Base-by-base conservation (phyloP, 306 rosid species). In the Malus asiatica region DNA sequence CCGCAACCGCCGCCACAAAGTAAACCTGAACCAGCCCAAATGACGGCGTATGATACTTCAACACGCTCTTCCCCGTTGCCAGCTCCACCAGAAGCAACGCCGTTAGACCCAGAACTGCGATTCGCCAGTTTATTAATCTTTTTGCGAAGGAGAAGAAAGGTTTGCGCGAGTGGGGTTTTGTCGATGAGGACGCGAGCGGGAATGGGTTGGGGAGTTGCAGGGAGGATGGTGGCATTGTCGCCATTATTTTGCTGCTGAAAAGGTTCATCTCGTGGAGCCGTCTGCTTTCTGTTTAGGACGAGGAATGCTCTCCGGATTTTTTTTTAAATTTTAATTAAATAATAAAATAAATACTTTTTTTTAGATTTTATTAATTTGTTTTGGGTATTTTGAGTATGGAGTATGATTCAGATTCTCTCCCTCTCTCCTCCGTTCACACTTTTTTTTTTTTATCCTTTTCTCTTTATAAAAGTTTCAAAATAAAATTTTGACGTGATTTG, bases 31-130 rank as follows among this genome's bases (percentile, higher is more conserved):
- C 65, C 19, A 95, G 73, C 4, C 92, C 71, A 44, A 86, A 84
- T 27, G 93, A 15, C 3, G 97, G 93, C 62, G 96, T 68, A 73
- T 95, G 98, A 52, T 84, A 95, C 25, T 83, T 89, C 5, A 95
- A 64, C 6, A 95, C 91, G 4, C 97, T 77, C 87, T 87, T 92
- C 79, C 97, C 98, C 0, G 97, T 95, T 0, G 96, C 96, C 0
- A 92, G 64, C 78, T 95, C 98, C 85, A 92, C 96, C 82, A 93
- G 77, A 45, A 95, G 1, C 83, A 92, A 48, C n/a, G 96, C 97
- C 80, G 89, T 19, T 20, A 92, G 35, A 5, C 98, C 98, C 3
- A 94, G 66, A 4, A 83, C 70, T 70, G 98, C 96, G 8, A 92
- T 70, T 42, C 90, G 80, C 32, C 25, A 25, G 25, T 25, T 25